Conservation (phyloP, 2,329 filamentous ascomycete genomes). For the Alternaria brassicae region DNA sequence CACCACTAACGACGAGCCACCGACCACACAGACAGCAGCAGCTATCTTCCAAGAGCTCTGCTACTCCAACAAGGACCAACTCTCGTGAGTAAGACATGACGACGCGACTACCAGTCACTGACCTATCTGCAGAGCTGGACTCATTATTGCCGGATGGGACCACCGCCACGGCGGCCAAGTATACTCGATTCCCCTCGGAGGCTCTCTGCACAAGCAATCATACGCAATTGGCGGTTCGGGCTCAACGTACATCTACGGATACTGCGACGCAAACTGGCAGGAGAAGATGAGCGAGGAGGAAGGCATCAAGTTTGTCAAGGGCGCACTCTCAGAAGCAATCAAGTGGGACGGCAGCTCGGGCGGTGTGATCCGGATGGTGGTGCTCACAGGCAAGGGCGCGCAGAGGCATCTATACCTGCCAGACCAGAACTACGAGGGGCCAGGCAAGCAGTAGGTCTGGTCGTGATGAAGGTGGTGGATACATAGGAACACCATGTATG, state of each 20-base stretch:
- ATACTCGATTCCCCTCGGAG: conserved; percentile 94
- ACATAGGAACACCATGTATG: conserved; percentile 10
- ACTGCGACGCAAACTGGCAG: conserved; percentile 95
- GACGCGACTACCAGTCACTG: conserved; percentile 17
- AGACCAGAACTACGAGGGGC: conserved; percentile 81
- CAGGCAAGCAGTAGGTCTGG: conserved; percentile 59
- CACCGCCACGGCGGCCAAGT: conserved; percentile 94
- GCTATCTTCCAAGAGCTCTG: conserved; percentile 98
- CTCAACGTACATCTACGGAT: conserved; percentile 99
- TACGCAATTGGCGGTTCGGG: conserved; percentile 97
- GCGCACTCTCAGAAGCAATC: conserved; percentile 89
- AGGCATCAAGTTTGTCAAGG: conserved; percentile 92
- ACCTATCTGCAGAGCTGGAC: conserved; percentile 72
- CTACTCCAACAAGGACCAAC: conserved; percentile 93
- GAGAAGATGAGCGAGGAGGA: conserved; percentile 94
- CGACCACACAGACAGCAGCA: conserved; percentile 93
- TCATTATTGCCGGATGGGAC: conserved; percentile 99
- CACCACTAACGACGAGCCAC: conserved; percentile 85
- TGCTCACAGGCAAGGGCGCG: conserved; percentile 87
- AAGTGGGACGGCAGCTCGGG: conserved; percentile 99
- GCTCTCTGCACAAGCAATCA: conserved; percentile 95
- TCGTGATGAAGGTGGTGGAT: conserved; percentile 4
- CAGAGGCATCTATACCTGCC: conserved; percentile 95
- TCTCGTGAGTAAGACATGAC: conserved; percentile 69
- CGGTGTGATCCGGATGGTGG: conserved; percentile 97